A percentile compares a stretch with the other conserved stretches of the same genome.
These are phyloP conservation scores for Phytophthora foliorum DNA, from an alignment of 352 stramenopile genomes.

Conservation along the genomic window DNA sequence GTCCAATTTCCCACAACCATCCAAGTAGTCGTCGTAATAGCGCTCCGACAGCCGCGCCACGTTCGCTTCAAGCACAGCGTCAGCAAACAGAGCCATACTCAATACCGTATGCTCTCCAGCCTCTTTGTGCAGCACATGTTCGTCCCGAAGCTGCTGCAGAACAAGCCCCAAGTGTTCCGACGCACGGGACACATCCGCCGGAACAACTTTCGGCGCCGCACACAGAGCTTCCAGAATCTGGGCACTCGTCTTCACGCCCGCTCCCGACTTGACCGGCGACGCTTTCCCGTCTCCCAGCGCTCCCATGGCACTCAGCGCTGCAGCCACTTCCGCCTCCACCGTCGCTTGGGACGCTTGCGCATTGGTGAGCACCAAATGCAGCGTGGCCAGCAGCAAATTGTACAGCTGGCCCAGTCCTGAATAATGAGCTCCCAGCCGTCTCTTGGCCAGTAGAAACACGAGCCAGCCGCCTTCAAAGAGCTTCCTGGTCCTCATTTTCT, in stretches of 20 bases:
- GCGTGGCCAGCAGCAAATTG: constrained; percentile 75
- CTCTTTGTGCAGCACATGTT: constrained; percentile 32
- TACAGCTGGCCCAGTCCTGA: constrained; percentile 79
- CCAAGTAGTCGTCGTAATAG: constrained; percentile 61
- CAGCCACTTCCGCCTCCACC: constrained; percentile 83
- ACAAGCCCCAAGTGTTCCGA: constrained; percentile 52
- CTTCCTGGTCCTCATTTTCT: constrained; percentile 26
- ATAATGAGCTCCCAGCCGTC: constrained; percentile 53
- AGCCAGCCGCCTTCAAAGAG: constrained; percentile 82
- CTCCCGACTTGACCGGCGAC: constrained; percentile 19
- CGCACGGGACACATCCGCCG: constrained; percentile 51
- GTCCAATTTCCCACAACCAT: constrained; percentile 62
- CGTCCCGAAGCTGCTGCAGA: constrained; percentile 46
- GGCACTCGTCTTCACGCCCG: constrained; percentile 22
- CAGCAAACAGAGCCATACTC: constrained; percentile 45
- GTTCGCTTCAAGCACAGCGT: constrained; percentile 53
- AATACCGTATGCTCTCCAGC: constrained; percentile 9
- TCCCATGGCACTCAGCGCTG: constrained; percentile 80
- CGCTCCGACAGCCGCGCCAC: constrained; percentile 41
- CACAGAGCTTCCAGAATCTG: constrained; percentile 62
- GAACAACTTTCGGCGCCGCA: constrained; percentile 57
- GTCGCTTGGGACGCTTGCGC: constrained; percentile 45
- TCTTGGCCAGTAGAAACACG: constrained; percentile 73
- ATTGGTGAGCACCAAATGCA: constrained; percentile 71
- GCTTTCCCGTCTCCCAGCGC: constrained; percentile 30